Evolutionary conservation across 495 filamentous ascomycete genomes (phyloP), one percentile per base, ranked within the genome.

Genomic region (Penicillium nucicola): DNA sequence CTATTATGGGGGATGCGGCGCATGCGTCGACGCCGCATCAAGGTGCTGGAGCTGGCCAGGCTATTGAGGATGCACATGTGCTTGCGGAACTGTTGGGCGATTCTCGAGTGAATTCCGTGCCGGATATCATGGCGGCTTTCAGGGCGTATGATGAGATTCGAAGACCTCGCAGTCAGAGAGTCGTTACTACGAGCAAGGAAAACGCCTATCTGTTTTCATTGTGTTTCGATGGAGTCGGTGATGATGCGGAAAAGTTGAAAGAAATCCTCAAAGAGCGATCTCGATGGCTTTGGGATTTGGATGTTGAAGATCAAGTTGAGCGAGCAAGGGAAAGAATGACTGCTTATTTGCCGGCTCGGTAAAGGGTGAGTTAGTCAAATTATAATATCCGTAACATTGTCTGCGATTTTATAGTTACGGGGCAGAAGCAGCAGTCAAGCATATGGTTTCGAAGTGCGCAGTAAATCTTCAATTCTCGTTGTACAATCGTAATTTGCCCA

Each of bases 1-100:
- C 77, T 5, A 68, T 89, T 2, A 65, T 87, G 0, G 86, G 87
- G 1, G 86, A 89, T 53, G 85, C 86, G 1, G 85, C 85, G 0
- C 86, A 89, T 53, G 84, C 85, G 0, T 77, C 77, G 0, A 86
- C 84, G 3, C 86, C 86, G 0, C 84, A 88, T 56, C 84, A 88
- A 54, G 85, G 84, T 8, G 74, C 84, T 1, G 86, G 85, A 1
- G 84, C 84, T 0, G 84, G 85, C 0, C 79, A 84, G 66, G 81
- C 83, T 3, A 79, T 89, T 28, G 86, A 89, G 57, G 86, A 89
- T 65, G 78, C 83, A 5, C 77, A 77, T 40, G 72, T 87, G 11
- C 66, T 89, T 1, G 70, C 76, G 11, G 70, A 74, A n/a, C 58
- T 89, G 0, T 64, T 88, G 2, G 74, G 71, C 9, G 70, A 80